These are phyloP conservation scores for Amoebophrya sp. DNA, from an alignment of 169 alveolate genomes.

Conservation along the genomic window DNA sequence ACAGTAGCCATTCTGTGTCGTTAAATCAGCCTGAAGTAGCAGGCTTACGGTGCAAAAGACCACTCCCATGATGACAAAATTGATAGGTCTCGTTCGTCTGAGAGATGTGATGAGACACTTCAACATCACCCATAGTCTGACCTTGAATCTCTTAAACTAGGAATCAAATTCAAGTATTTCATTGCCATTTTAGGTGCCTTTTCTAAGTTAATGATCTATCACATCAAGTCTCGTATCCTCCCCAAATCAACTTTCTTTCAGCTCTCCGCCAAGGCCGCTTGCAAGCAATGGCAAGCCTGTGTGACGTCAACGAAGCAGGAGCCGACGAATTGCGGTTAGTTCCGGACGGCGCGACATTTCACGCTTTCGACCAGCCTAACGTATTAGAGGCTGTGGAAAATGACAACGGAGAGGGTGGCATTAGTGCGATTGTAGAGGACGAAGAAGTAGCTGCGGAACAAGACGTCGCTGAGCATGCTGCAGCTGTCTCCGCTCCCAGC, in stretches of 20 bases:
- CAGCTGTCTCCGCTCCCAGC: not conserved
- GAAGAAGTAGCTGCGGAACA: not conserved
- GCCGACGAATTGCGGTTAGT: not conserved
- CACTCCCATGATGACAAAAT: not conserved
- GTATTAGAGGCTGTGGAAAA: not conserved
- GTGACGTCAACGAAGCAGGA: not conserved
- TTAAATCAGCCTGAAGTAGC: not conserved
- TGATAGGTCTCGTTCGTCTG: conserved; percentile 22
- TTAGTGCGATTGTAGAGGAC: no score
- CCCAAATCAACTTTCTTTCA: no score
- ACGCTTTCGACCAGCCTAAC: not conserved
- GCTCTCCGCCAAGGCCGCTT: conserved; percentile 14
- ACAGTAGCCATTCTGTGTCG: not conserved
- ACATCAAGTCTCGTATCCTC: no score
- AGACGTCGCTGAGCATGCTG: not conserved
- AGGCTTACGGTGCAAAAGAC: not conserved
- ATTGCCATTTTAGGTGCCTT: no score
- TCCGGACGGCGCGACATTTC: not conserved
- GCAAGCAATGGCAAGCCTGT: not conserved
- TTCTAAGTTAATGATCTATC: no score
- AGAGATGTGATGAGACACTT: conserved; percentile 23
- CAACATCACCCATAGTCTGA: conserved; percentile 21
- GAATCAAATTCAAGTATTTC: no score
- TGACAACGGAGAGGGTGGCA: not conserved
- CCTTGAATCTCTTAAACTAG: not conserved